Evolutionary conservation across 305 asterid genomes (phyloP).

Genomic region (Petunia hybrid): DNA sequence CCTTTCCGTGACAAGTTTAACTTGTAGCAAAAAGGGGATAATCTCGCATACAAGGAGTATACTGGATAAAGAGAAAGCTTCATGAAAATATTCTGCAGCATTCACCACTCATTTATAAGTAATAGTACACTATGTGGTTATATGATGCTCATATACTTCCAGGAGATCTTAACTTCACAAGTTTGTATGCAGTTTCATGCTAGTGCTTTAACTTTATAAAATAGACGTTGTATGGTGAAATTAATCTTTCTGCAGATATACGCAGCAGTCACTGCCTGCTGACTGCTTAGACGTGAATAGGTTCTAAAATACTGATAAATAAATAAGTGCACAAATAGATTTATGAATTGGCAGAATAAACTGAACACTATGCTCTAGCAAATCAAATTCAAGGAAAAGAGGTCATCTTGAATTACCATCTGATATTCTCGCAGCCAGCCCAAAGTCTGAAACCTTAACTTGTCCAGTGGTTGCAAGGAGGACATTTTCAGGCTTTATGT

Average conservation of each 20-base stretch:
- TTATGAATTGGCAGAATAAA: background rate
- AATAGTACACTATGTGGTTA: background rate
- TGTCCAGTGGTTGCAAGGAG: slow-evolving; percentile 73
- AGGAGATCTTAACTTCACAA: background rate
- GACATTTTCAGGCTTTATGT: slow-evolving; percentile 87
- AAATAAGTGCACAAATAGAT: background rate
- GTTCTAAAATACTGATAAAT: background rate
- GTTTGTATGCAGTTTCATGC: background rate
- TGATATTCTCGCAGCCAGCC: slow-evolving; percentile 74
- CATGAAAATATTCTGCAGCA: background rate
- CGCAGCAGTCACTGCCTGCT: background rate
- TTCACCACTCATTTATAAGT: background rate
- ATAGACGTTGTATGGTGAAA: background rate
- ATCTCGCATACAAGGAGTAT: background rate
- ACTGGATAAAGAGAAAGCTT: background rate
- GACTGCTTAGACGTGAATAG: background rate
- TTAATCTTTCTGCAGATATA: background rate
- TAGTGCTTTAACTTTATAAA: background rate
- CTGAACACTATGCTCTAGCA: background rate
- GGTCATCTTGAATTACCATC: slow-evolving; percentile 63
- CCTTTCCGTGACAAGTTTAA: background rate
- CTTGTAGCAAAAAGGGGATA: slow-evolving; percentile 19
- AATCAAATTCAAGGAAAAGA: background rate
- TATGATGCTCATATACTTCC: background rate
- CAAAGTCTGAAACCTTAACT: slow-evolving; percentile 86